Percentiles rank a stretch among this genome's conserved stretches.
phyloP scores from a whole-genome alignment of 2,329 filamentous ascomycete species.

The Chaetomium globosum region DNA sequence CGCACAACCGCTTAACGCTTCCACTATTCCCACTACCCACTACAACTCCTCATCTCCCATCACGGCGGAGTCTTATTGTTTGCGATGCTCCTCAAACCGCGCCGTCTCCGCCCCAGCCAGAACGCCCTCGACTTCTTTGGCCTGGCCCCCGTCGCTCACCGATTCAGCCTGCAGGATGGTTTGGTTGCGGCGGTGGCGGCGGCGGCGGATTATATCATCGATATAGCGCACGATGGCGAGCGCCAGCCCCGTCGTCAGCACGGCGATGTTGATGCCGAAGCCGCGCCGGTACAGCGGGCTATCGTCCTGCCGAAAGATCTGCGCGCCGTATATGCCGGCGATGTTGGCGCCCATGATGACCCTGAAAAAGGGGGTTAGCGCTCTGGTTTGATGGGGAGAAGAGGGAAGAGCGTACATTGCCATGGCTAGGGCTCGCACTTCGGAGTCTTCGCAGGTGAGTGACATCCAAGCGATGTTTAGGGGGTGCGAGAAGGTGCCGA shows the following conservation, averaged over 20 bases:
- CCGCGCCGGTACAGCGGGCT: slow-evolving; percentile 54
- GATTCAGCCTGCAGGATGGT: not conserved
- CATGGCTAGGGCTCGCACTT: slow-evolving; percentile 62
- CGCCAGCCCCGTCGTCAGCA: slow-evolving; percentile 48
- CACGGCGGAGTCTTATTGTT: not conserved
- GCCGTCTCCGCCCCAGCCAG: not conserved
- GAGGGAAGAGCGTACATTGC: slow-evolving; percentile 48
- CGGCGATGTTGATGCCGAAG: slow-evolving; percentile 51
- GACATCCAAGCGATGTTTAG: slow-evolving; percentile 65
- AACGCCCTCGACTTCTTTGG: not conserved
- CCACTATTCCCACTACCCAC: no score
- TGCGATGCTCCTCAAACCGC: not conserved
- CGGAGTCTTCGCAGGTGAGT: slow-evolving; percentile 57
- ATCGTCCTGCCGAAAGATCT: slow-evolving; percentile 60
- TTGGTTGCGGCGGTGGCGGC: slow-evolving; percentile 5
- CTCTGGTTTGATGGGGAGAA: not conserved
- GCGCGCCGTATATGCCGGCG: slow-evolving; percentile 62
- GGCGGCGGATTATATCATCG: slow-evolving; percentile 44
- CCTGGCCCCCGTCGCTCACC: not conserved
- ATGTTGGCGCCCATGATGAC: slow-evolving; percentile 65
- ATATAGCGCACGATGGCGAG: slow-evolving; percentile 49
- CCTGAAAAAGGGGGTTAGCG: slow-evolving; percentile 36
- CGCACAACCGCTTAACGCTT: no score
- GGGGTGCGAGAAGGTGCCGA: slow-evolving; percentile 58
- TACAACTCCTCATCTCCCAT: not conserved